Evolutionary conservation across 2,329 filamentous ascomycete species (phyloP).

Genomic region (Dactylella cylindrospora): DNA sequence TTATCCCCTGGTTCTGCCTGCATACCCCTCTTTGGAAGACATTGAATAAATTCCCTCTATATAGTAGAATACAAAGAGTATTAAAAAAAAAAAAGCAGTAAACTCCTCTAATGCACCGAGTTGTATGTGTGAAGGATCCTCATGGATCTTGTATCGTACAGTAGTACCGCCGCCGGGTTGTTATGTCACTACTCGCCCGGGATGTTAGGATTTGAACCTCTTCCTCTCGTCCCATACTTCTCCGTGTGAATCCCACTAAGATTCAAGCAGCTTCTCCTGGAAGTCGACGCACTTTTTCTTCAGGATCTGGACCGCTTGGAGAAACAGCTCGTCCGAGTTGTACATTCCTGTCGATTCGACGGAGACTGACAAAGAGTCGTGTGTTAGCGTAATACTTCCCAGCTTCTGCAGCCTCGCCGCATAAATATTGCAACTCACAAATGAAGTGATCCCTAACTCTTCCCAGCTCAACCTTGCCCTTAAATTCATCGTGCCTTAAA

Average conservation of each 20-base stretch:
- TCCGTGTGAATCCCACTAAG: constrained; percentile 19
- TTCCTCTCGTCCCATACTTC: background rate
- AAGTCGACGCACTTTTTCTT: constrained; percentile 70
- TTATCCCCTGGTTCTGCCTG: background rate
- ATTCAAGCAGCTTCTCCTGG: constrained; percentile 42
- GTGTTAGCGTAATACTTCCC: background rate
- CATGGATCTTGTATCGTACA: constrained; percentile 11
- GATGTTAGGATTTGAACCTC: background rate
- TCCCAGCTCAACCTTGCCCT: constrained; percentile 91
- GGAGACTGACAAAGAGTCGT: constrained; percentile 56
- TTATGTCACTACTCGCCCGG: background rate
- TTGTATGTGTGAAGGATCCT: too few species aligned
- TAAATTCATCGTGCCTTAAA: constrained; percentile 86
- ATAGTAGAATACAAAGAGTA: too few species aligned
- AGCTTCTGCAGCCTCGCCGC: background rate
- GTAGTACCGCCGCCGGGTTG: background rate
- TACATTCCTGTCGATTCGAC: constrained; percentile 95
- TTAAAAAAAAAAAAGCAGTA: constrained; percentile 26
- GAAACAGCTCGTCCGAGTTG: constrained; percentile 87
- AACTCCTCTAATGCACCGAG: constrained; percentile 38
- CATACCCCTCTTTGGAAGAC: background rate
- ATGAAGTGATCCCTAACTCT: constrained; percentile 94
- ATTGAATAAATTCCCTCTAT: constrained; percentile 15
- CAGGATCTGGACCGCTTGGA: constrained; percentile 81
- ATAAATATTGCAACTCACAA: constrained; percentile 54